Conservation (phyloP, 176 grass and related monocot genomes). For the Oryza punctata region DNA sequence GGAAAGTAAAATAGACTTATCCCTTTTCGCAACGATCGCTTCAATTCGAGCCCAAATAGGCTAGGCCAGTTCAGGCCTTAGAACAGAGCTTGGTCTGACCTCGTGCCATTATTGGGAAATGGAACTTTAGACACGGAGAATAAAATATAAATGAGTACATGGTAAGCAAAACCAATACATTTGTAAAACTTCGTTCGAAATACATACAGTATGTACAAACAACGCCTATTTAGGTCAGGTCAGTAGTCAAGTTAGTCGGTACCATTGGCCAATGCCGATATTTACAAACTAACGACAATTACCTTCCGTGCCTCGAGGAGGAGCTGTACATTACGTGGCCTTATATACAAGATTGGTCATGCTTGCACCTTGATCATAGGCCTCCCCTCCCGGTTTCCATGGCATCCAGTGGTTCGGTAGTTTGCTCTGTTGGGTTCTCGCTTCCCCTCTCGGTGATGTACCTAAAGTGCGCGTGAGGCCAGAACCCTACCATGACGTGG, state of each 20-base stretch:
- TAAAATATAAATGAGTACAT: neutral
- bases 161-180: no score
- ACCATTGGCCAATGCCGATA: no score
- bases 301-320: neutral
- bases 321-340: neutral
- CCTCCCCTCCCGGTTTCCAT: conserved; percentile 42
- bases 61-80: no score
- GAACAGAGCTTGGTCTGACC: no score
- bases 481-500: conserved; percentile 11
- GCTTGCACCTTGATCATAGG: neutral
- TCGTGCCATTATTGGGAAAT: neutral
- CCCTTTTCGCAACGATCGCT: neutral
- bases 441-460: conserved; percentile 20
- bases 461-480: conserved; percentile 49
- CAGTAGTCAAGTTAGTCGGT: neutral
- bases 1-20: no score
- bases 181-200: no score
- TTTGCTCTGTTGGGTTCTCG: neutral
- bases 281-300: neutral
- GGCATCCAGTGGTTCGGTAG: neutral
- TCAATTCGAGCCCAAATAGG: neutral
- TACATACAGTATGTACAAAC: no score
- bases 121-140: neutral
- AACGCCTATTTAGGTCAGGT: no score
- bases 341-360: neutral